Conservation (phyloP, 768 basidiomycete genomes). For the Mycena pura region DNA sequence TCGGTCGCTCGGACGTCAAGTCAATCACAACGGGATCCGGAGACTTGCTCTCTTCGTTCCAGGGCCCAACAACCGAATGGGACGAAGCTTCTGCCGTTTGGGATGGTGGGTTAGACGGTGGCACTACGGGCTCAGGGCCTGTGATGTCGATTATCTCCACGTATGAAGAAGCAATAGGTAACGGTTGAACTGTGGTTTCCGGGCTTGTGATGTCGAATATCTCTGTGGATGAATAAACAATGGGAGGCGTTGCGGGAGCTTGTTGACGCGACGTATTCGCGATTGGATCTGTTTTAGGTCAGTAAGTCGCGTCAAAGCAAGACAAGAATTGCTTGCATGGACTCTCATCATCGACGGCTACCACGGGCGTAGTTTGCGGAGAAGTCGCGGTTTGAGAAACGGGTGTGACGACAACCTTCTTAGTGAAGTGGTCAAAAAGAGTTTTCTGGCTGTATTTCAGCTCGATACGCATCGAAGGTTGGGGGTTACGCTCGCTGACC, state of each 20-base stretch:
- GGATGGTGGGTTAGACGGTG: constrained; percentile 3
- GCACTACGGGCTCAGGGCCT: neutral
- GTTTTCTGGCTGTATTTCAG: constrained; percentile 42
- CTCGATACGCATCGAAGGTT: constrained; percentile 7
- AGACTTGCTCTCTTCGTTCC: constrained; percentile 37
- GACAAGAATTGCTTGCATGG: neutral
- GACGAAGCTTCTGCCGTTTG: neutral
- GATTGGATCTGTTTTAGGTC: neutral
- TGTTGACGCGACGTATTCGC: neutral
- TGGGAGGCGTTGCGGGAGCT: too few relatives aligned
- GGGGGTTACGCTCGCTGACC: constrained; percentile 26
- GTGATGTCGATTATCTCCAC: constrained; percentile 3
- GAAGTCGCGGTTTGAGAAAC: neutral
- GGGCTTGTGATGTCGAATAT: neutral
- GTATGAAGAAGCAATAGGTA: constrained; percentile 13
- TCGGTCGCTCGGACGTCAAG: constrained; percentile 32
- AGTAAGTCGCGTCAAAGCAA: constrained; percentile 5
- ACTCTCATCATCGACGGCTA: neutral
- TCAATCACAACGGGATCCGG: constrained; percentile 54
- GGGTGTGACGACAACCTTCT: constrained; percentile 20
- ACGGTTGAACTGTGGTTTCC: neutral
- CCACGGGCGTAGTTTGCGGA: neutral
- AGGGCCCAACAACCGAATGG: neutral
- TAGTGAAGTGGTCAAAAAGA: constrained; percentile 45
- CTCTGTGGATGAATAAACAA: neutral